Evolutionary conservation across 768 basidiomycete genomes (phyloP).

Genomic region (Lactarius sanguifluus): DNA sequence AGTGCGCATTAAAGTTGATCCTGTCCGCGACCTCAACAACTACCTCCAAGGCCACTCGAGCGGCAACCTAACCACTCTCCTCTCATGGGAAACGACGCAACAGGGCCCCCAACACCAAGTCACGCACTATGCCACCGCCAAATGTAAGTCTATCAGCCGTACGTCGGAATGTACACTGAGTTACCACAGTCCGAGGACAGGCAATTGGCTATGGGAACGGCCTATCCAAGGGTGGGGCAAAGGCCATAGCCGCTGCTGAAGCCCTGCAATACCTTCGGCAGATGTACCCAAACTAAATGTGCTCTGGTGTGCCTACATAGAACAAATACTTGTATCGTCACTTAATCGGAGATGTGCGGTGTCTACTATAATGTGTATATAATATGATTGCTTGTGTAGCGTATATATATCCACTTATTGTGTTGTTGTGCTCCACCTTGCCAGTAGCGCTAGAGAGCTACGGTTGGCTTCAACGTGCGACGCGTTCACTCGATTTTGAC

Average conservation of each 20-base stretch:
- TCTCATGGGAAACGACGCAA: neutral
- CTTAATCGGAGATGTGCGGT: neutral
- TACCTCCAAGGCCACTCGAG: slow-evolving; percentile 6
- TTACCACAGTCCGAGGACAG: neutral
- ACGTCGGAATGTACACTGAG: neutral
- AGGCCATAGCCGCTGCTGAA: neutral
- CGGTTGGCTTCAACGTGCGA: no score
- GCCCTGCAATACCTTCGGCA: slow-evolving; percentile 3
- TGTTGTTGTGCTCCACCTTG: neutral
- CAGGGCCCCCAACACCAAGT: slow-evolving; percentile 3
- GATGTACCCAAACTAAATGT: neutral
- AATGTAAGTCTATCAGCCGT: slow-evolving; percentile 4
- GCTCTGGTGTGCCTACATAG: neutral
- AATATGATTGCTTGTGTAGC: neutral
- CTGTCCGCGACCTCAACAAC: slow-evolving; percentile 15
- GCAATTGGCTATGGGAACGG: neutral
- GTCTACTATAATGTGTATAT: neutral
- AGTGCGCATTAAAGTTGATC: neutral
- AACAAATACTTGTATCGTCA: neutral
- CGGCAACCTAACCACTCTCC: neutral
- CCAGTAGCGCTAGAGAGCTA: neutral
- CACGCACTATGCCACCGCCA: neutral
- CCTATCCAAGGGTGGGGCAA: neutral
- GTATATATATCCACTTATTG: neutral
- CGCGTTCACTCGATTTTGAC: no score